A percentile compares a stretch with the other conserved stretches of the same genome.
These are phyloP conservation scores for Camellia japonica DNA, from an alignment of 148 eudicot species.

Conservation along the genomic window DNA sequence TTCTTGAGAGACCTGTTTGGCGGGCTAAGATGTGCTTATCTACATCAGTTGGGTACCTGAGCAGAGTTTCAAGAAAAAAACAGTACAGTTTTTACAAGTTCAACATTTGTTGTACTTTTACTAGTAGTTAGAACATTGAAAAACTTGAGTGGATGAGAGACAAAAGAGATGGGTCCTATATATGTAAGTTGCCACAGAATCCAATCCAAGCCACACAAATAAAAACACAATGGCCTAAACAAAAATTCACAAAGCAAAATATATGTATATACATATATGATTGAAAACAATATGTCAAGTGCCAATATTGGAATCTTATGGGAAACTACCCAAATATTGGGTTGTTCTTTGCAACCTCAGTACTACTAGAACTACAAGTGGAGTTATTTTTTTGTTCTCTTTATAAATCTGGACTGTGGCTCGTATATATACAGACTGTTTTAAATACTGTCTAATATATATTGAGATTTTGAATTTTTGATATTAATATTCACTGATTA, in stretches of 20 bases:
- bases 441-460: no score
- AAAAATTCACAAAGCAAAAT: background rate
- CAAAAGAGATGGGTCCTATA: conserved; percentile 31
- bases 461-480: no score
- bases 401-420: no score
- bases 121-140: background rate
- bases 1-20: conserved; percentile 94
- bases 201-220: conserved; percentile 41
- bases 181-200: conserved; percentile 22
- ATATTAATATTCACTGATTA: no score
- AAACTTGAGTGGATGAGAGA: background rate
- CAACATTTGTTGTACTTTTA: conserved; percentile 9
- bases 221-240: conserved; percentile 17
- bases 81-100: background rate
- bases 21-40: conserved; percentile 96
- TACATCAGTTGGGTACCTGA: conserved; percentile 95
- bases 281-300: conserved; percentile 24
- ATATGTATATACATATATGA: background rate
- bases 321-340: conserved; percentile 21
- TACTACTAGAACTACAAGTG: conserved; percentile 3
- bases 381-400: background rate
- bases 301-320: conserved; percentile 31
- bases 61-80: conserved; percentile 24
- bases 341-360: conserved; percentile 1
- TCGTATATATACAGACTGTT: no score